Percentiles rank a stretch among this genome's conserved stretches.
Evolutionary conservation across 352 stramenopile species (phyloP).

Genomic region (Phytophthora macrochlamydospora): DNA sequence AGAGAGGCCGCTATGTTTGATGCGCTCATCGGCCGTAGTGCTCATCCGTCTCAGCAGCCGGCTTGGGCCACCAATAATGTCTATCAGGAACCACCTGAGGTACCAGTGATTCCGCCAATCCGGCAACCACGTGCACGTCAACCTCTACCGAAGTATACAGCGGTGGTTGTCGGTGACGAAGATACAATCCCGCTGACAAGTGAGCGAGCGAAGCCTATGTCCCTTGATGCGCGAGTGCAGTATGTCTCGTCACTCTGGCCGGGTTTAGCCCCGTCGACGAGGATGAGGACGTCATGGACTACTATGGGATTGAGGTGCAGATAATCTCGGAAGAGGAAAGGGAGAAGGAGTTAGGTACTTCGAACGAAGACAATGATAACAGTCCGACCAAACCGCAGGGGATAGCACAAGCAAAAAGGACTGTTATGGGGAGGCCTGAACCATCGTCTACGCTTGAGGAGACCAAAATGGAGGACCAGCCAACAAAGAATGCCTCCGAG

Average conservation of each 20-base stretch:
- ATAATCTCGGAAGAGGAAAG: slow-evolving; percentile 74
- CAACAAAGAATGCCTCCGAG: slow-evolving; percentile 15
- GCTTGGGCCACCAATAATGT: slow-evolving; percentile 1
- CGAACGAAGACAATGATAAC: slow-evolving; percentile 6
- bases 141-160: slow-evolving; percentile 56
- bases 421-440: slow-evolving; percentile 1
- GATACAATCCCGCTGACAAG: slow-evolving; percentile 52
- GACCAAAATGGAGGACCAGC: slow-evolving; percentile 19
- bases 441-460: slow-evolving; percentile 3
- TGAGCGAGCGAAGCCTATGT: slow-evolving; percentile 40
- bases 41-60: slow-evolving; percentile 17
- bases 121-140: slow-evolving; percentile 4
- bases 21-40: slow-evolving; percentile 30
- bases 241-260: slow-evolving; percentile 79
- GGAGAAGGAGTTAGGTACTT: slow-evolving; percentile 37
- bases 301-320: slow-evolving; percentile 77
- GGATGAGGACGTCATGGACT: slow-evolving; percentile 76
- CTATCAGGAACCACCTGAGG: slow-evolving; percentile 5
- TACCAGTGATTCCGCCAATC: slow-evolving; percentile 12
- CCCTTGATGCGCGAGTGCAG: slow-evolving; percentile 60
- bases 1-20: slow-evolving; percentile 43
- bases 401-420: background rate
- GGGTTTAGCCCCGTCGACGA: slow-evolving; percentile 63
- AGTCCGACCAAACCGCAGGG: slow-evolving; percentile 1
- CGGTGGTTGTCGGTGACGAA: slow-evolving; percentile 47